phyloP scores from a whole-genome alignment of 352 stramenopile genomes.

The Globisporangium perplexum region DNA sequence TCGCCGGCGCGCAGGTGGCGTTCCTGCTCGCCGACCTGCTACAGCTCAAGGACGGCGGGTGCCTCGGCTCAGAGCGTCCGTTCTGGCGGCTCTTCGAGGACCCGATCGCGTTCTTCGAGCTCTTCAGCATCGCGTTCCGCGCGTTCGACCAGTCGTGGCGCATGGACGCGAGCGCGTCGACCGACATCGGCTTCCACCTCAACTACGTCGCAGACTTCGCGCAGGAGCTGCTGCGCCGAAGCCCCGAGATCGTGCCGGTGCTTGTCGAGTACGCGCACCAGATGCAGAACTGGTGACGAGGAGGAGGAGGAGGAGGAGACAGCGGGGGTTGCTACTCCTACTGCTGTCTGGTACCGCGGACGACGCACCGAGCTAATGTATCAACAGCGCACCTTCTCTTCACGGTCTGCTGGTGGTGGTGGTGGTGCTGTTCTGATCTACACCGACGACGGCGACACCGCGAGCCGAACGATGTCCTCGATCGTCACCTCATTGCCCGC shows the following conservation, averaged over 20 bases:
- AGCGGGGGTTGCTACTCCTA: no score
- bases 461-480: slow-evolving; percentile 12
- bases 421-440: neutral
- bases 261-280: slow-evolving; percentile 68
- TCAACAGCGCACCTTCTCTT: slow-evolving; percentile 1
- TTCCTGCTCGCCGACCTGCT: slow-evolving; percentile 65
- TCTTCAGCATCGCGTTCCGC: slow-evolving; percentile 71
- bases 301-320: neutral
- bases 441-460: slow-evolving; percentile 6
- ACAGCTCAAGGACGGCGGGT: slow-evolving; percentile 68
- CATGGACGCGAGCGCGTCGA: slow-evolving; percentile 30
- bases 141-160: slow-evolving; percentile 71
- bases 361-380: slow-evolving; percentile 11
- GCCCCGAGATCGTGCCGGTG: slow-evolving; percentile 46
- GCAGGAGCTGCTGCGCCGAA: slow-evolving; percentile 63
- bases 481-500: slow-evolving; percentile 5
- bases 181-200: slow-evolving; percentile 58
- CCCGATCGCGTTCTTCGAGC: slow-evolving; percentile 75
- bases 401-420: neutral
- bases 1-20: slow-evolving; percentile 43
- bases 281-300: slow-evolving; percentile 65
- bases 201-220: slow-evolving; percentile 64
- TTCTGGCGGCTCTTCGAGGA: slow-evolving; percentile 87
- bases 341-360: neutral
- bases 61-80: slow-evolving; percentile 61